Evolutionary conservation across 805 yeast species (phyloP).

Genomic region (Yueomyces sinensis): DNA sequence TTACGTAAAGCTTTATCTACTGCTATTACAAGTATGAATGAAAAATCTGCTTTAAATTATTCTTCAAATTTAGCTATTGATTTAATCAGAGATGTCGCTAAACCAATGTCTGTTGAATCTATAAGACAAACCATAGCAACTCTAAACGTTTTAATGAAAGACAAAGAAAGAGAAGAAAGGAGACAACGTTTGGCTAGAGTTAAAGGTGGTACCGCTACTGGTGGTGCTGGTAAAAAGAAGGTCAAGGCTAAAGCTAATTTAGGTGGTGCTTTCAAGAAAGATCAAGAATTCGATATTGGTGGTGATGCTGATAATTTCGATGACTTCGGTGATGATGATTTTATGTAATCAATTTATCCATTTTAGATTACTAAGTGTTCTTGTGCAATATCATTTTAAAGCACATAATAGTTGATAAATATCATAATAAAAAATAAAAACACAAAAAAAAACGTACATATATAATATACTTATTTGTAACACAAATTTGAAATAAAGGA

Average conservation of each 20-base stretch:
- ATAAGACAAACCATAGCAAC: constrained; percentile 79
- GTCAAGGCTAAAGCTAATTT: constrained; percentile 62
- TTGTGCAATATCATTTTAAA: no score
- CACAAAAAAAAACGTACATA: background rate
- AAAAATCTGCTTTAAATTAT: constrained; percentile 52
- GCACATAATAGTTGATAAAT: no score
- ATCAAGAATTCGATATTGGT: constrained; percentile 39
- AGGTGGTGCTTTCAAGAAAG: constrained; percentile 52
- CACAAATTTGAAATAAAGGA: no score
- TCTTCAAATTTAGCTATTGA: constrained; percentile 69
- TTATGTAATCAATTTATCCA: constrained; percentile 60
- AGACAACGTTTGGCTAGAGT: constrained; percentile 63
- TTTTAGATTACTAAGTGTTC: no score
- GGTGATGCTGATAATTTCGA: constrained; percentile 37
- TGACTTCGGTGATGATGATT: constrained; percentile 69
- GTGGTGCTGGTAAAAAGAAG: constrained; percentile 94
- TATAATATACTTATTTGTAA: no score
- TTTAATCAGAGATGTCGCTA: constrained; percentile 69
- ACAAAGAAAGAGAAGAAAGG: constrained; percentile 84
- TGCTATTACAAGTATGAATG: constrained; percentile 45
- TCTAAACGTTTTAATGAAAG: constrained; percentile 64
- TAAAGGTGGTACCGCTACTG: constrained; percentile 74
- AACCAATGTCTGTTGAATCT: constrained; percentile 71
- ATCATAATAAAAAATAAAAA: no score
- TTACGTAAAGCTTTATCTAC: constrained; percentile 60